Evolutionary conservation across 805 yeast species (phyloP), one percentile per base, ranked within the genome.

Genomic region (Wickerhamomyces bisporus): DNA sequence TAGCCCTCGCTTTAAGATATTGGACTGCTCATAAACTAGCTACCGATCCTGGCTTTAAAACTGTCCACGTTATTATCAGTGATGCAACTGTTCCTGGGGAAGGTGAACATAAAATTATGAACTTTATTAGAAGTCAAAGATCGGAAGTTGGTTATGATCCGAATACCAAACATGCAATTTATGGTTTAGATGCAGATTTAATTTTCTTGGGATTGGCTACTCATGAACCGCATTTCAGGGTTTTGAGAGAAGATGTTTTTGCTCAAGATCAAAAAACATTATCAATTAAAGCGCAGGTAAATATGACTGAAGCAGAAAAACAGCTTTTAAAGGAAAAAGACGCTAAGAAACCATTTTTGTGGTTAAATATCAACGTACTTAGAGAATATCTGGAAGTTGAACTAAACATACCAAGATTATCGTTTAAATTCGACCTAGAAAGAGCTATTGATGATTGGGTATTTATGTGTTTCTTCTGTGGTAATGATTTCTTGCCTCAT

Each of bases 51-150:
- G 96, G 94, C 25, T 93, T 98, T 98, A 80, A 80, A 32, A 73
- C 81, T 42, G 64, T 91, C 34, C 93, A 93, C 61, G 88, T 93
- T 6, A 84, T 93, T 18, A 81, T 93, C 32, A 83, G 95, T 53
- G 99, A 91, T 58, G 95, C 96, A 23, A 81, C 95, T 0, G 98
- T 91, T 12, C 98, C 99, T 1, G 99, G 99, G 45, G 99, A 93
- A 71, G 99, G 99, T 58, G 99, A 93, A 62, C 99, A 93, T 66
- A 93, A 93, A 61, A 81, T 93, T 51, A 93, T 93, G 98, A 88
- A 84, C 53, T 93, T 89, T 58, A 84, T 93, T 40, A 77, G 99
- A 54, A 76, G 86, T 30, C 98, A 89, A 58, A 72, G 98, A 49
- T 75, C 83, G 29, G 93, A 85, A 50, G 86, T 94, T 0, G 79